phyloP scores from a whole-genome alignment of 202 grass and related monocot genomes.

The Setaria italica region DNA sequence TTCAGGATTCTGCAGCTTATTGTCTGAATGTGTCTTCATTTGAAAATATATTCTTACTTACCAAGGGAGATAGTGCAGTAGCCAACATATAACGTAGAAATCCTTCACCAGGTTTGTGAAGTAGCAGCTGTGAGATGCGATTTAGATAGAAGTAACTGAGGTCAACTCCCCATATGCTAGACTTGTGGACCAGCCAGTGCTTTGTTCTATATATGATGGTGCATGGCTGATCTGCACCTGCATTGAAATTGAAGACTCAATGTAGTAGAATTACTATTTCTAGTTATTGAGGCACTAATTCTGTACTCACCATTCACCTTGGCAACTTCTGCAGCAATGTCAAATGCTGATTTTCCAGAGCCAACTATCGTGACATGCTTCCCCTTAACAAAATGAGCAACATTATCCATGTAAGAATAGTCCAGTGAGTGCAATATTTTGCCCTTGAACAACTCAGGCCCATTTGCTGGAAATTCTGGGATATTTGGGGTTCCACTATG shows the following conservation, averaged over 20 bases:
- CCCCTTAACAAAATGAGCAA: slow-evolving; percentile 58
- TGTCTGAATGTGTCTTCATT: slow-evolving; percentile 12
- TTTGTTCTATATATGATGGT: slow-evolving; percentile 80
- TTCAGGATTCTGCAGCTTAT: neutral
- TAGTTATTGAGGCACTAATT: slow-evolving; percentile 20
- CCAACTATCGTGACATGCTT: slow-evolving; percentile 70
- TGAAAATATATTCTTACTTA: slow-evolving; percentile 42
- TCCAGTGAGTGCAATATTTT: slow-evolving; percentile 72
- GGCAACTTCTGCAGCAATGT: slow-evolving; percentile 84
- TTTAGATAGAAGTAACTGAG: slow-evolving; percentile 72
- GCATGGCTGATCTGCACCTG: slow-evolving; percentile 70
- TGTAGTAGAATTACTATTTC: neutral
- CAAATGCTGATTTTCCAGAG: slow-evolving; percentile 80
- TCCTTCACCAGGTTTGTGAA: slow-evolving; percentile 94
- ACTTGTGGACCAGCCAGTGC: slow-evolving; percentile 67
- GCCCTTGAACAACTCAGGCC: slow-evolving; percentile 69
- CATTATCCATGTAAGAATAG: slow-evolving; percentile 71
- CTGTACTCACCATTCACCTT: slow-evolving; percentile 70
- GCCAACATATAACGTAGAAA: slow-evolving; percentile 64
- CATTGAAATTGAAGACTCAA: slow-evolving; percentile 38
- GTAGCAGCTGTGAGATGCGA: slow-evolving; percentile 79
- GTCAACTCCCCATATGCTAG: slow-evolving; percentile 59
- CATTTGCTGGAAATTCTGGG: slow-evolving; percentile 63
- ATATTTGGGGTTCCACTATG: slow-evolving; percentile 78
- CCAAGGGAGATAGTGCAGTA: slow-evolving; percentile 72